phyloP scores from a whole-genome alignment of 257 asterid species.

The Ilex aquifolium region DNA sequence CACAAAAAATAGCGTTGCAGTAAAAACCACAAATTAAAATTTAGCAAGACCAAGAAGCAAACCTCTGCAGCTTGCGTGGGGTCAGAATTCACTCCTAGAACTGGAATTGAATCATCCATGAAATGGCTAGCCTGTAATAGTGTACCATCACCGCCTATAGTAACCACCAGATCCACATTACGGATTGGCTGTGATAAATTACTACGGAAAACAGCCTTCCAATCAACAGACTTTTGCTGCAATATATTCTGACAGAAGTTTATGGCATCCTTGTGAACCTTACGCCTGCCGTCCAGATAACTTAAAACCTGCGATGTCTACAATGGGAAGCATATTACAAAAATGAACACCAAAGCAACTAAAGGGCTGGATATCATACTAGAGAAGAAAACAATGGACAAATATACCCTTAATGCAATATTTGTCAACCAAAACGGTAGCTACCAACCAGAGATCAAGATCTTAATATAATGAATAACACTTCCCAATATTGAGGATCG shows the following conservation, averaged over 20 bases:
- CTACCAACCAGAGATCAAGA: too few species aligned
- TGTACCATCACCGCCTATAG: conserved; percentile 95
- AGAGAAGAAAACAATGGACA: too few species aligned
- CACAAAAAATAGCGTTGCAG: neutral
- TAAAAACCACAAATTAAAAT: too few species aligned
- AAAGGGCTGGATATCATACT: too few species aligned
- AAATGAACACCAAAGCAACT: neutral
- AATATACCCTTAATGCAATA: too few species aligned
- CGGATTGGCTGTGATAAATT: conserved; percentile 50
- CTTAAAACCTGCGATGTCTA: conserved; percentile 51
- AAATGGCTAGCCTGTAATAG: conserved; percentile 83
- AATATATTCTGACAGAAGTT: conserved; percentile 68
- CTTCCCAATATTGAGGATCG: too few species aligned
- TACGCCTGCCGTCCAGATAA: conserved; percentile 49
- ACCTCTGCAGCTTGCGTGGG: conserved; percentile 53
- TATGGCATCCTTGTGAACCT: conserved; percentile 67
- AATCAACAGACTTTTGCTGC: conserved; percentile 51
- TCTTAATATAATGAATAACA: too few species aligned
- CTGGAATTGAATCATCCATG: conserved; percentile 67
- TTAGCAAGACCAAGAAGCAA: neutral
- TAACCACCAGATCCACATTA: conserved; percentile 74
- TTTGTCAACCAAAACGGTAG: neutral
- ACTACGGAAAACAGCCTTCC: conserved; percentile 53
- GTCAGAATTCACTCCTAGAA: conserved; percentile 90
- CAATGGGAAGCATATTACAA: conserved; percentile 6